phyloP scores from a whole-genome alignment of 1,284 basidiomycete species.

The Apiotrichum laibachii region DNA sequence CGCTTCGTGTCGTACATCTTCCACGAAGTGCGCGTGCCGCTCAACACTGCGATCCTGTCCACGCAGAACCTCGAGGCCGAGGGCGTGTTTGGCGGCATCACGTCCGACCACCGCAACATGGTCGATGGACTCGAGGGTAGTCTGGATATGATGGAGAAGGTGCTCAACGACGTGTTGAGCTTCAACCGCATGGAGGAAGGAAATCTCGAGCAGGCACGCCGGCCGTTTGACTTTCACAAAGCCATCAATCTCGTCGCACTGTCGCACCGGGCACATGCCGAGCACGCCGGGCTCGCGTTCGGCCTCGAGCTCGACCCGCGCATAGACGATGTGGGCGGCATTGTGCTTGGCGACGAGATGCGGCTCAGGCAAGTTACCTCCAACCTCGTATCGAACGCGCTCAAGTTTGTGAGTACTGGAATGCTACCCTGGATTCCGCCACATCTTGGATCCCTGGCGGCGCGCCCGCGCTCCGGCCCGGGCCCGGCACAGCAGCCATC shows the following conservation, averaged over 20 bases:
- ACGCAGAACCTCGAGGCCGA: conserved; percentile 84
- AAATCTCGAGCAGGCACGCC: conserved; percentile 37
- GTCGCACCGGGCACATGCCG: conserved; percentile 69
- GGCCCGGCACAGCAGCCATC: no score
- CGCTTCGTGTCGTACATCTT: conserved; percentile 72
- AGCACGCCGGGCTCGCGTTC: conserved; percentile 67
- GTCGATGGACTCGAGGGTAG: conserved; percentile 64
- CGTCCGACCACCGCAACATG: conserved; percentile 46
- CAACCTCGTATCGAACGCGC: conserved; percentile 52
- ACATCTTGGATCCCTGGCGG: no score
- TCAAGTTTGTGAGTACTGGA: conserved; percentile 57
- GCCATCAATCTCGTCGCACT: conserved; percentile 78
- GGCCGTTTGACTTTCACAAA: conserved; percentile 80
- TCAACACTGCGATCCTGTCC: conserved; percentile 83
- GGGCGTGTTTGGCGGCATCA: conserved; percentile 40
- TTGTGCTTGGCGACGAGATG: conserved; percentile 58
- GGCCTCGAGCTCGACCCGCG: conserved; percentile 66
- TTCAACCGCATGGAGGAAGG: conserved; percentile 55
- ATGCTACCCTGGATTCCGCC: no score
- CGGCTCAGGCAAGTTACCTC: conserved; percentile 71
- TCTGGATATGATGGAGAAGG: conserved; percentile 67
- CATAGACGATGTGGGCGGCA: conserved; percentile 64
- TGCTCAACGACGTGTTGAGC: conserved; percentile 72
- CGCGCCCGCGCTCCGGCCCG: no score
- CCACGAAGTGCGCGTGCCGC: conserved; percentile 75